Base-by-base conservation (phyloP, 2,329 filamentous ascomycete species). In the Sporothrix phasma region DNA sequence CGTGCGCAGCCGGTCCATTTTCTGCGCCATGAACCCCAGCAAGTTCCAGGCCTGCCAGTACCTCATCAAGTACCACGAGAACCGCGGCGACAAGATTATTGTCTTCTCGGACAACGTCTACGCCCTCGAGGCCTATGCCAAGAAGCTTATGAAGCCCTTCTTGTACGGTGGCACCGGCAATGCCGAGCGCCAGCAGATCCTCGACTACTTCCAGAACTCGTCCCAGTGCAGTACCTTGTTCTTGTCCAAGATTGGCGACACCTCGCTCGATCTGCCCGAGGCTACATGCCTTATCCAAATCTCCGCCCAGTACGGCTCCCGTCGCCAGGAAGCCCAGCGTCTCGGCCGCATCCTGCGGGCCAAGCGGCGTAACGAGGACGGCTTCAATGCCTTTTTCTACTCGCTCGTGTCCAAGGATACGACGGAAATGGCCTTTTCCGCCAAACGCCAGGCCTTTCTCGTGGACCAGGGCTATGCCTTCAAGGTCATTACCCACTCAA, bases 341-440 rank as follows among this genome's bases (percentile, higher is more conserved):
- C 81, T 97, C 0, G 94, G 94, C 3, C 88, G 94, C 61, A 97
- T 99, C 70, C 84, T 99, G 3, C 85, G 94, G 76, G 94, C 94
- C 15, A 99, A 99, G 77, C 86, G 94, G 19, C 84, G 94, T 73
- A 97, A 97, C 70, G 94, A 99, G 70, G 94, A 97, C 74, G 94
- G 94, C 7, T 99, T 99, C 76, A 99, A 99, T 73, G 94, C 94
- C 0, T 99, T 97, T 76, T 99, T 99, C 79, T 99, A 99, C 77
- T 96, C 91, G 0, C 83, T 99, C 0, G 94, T 99, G 3, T 96
- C 90, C 5, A 97, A 97, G 74, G 94, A 99, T 73, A 99, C 94
- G 0, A 88, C 92, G 67, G 94, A 99, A 74, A 97, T 99, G 93
- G 94, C 87, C 73, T 99, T 96, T 75, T 97, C 93, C 0, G 92